These are phyloP conservation scores for Zea mays DNA, from an alignment of 176 grass and related monocot genomes.

Conservation along the genomic window DNA sequence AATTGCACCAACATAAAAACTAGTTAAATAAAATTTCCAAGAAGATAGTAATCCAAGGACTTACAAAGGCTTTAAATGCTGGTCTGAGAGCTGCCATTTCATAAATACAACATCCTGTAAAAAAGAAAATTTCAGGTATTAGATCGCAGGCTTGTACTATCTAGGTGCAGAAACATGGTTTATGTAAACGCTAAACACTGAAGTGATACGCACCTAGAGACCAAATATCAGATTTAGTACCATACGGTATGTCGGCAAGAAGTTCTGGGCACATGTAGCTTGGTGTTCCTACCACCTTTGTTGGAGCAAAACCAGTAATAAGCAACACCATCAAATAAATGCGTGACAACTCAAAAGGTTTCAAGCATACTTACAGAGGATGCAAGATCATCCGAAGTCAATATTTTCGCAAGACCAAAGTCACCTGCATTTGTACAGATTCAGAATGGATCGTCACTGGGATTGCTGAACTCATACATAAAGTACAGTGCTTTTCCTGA, in stretches of 20 bases:
- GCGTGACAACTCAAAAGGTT: not conserved
- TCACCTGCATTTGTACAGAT: constrained; percentile 61
- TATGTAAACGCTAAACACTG: not conserved
- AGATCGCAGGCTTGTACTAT: constrained; percentile 12
- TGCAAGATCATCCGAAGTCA: constrained; percentile 86
- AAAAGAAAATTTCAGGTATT: constrained; percentile 17
- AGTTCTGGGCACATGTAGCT: constrained; percentile 99
- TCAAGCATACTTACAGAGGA: constrained; percentile 73
- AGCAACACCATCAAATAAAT: constrained; percentile 17
- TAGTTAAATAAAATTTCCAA: not conserved
- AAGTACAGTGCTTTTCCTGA: constrained; percentile 27
- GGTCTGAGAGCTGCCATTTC: constrained; percentile 92
- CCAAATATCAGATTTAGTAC: constrained; percentile 95
- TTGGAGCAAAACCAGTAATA: constrained; percentile 43
- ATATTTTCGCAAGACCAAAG: constrained; percentile 96
- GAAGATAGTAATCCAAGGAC: constrained; percentile 26
- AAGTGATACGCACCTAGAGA: constrained; percentile 66
- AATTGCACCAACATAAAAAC: constrained; percentile 23
- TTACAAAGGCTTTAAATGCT: constrained; percentile 96
- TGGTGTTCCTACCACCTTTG: constrained; percentile 87
- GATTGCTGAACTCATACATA: constrained; percentile 36
- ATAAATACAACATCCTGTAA: constrained; percentile 93
- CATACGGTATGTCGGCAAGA: constrained; percentile 98
- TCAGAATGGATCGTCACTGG: constrained; percentile 12
- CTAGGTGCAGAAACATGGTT: constrained; percentile 27